Evolutionary conservation across 1,284 basidiomycete species (phyloP), one percentile per base, ranked within the genome.

Genomic region (Ceraceosorus bombacis): DNA sequence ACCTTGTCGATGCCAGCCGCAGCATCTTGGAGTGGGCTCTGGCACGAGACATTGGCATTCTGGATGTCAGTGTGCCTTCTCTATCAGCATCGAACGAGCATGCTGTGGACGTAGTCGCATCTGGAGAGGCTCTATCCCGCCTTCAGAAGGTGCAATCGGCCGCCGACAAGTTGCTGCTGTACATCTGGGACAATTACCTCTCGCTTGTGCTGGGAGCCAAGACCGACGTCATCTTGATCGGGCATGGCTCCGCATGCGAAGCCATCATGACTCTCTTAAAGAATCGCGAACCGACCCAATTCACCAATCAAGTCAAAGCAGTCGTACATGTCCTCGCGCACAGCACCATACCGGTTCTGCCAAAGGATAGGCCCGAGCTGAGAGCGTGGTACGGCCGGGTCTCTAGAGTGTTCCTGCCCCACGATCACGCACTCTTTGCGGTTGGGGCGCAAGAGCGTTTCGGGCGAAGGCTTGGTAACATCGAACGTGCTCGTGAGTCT

Each of bases 121-220:
- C 37, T 15, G 10, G n/a, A 12, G 43, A 46, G n/a, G 51, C n/a
- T 15, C 15, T 36, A 13, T 36, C 17, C n/a, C 53, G 36, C 17
- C 13, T 52, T 51, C 48, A 76, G 53, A 75, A 71, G 39, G 82
- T 79, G 80, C 81, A 51, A 5, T 82, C 83, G 53, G 78, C 81
- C 46, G 81, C 82, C 15, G 82, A 80, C 49, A 84, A 88, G 39
- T 79, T 91, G 27, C 78, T 93, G 62, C 81, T 82, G 6, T 94
- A 94, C 73, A 77, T 97, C 3, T 98, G 94, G 94, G 93, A 97
- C 78, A 94, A 96, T 75, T 90, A 91, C 67, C 82, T 95, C 58
- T 84, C 88, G 90, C 91, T 65, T 54, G 79, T 83, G 62, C 1
- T 53, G 1, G 62, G 55, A 2, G 50, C 55, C 4, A 87, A 87